Evolutionary conservation across 2,329 filamentous ascomycete genomes (phyloP), one percentile per base, ranked within the genome.

Genomic region (Verruconis gallopava): DNA sequence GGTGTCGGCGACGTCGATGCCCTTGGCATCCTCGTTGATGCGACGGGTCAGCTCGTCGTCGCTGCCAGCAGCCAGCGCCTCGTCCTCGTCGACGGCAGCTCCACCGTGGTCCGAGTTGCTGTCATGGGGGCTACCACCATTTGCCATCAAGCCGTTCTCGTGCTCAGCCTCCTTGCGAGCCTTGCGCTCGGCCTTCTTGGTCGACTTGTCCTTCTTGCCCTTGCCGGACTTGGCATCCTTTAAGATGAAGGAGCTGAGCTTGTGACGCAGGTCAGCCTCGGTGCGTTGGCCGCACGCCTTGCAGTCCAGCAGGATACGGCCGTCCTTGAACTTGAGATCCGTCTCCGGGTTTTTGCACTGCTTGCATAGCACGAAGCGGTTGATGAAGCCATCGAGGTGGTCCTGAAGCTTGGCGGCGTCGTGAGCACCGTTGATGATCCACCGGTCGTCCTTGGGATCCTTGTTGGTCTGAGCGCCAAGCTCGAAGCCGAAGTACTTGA

Each of bases 281-380:
- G 82, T 82, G 57, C 85, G 86, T 66, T 93, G 83, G 59, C 91
- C 91, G 60, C 91, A 98, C 48, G 91, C 91, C 71, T 98, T 98
- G 81, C 91, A 98, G 68, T 98, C 91, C 52, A 96, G 79, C 48
- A 85, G 66, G 62, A 98, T 96, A 60, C 75, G 78, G 43, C 82
- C 85, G 55, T 95, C 88, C 68, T 94, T 95, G 73, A 96, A 85
- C 58, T 82, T 77, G 58, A 96, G 81, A 51, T 93, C 88, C 51
- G 91, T 98, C 73, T 98, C 91, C 25, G 91, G 91, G 65, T 98
- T 98, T 78, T 94, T 94, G 81, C 91, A 98, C 64, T 93, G 89
- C 72, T 93, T 93, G 83, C 91, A 98, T 50, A 98, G 86, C 56
- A 98, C 91, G 53, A 96, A 98, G 69, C 85, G 94, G 72, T 80